Percentiles rank a stretch among this genome's conserved stretches.
Evolutionary conservation across 148 eudicot genomes (phyloP).

Genomic region (Rhododendron kiyosumense): DNA sequence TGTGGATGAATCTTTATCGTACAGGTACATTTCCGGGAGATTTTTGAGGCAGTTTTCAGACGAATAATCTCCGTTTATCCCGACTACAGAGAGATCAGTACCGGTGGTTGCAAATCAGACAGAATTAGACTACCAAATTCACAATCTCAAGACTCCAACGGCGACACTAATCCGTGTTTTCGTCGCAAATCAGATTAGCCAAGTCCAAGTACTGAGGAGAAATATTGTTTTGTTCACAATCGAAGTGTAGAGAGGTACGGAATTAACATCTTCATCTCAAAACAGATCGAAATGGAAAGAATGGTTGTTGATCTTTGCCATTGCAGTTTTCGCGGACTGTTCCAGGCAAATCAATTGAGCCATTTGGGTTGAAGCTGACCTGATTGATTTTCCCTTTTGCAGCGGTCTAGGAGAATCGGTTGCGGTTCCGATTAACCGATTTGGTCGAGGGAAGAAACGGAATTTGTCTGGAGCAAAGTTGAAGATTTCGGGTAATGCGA

Average conservation of each 20-base stretch:
- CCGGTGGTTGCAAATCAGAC: constrained; percentile 6
- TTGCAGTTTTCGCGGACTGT: background rate
- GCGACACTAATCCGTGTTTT: background rate
- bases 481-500: constrained; percentile 16
- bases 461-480: background rate
- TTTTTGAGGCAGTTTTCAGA: background rate
- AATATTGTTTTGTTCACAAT: background rate
- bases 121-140: background rate
- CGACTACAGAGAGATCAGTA: constrained; percentile 16
- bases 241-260: background rate
- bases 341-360: background rate
- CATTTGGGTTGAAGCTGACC: background rate
- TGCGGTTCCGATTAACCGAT: background rate
- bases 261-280: background rate
- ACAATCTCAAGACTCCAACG: no score
- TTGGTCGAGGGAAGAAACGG: background rate
- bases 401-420: background rate
- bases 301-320: background rate
- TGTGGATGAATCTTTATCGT: constrained; percentile 3
- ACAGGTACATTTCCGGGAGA: constrained; percentile 7
- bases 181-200: background rate
- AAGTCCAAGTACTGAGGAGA: background rate
- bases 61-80: background rate
- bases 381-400: background rate
- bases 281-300: background rate